These are phyloP conservation scores for Syzygium grande DNA, from an alignment of 345 rosid species.

Conservation along the genomic window DNA sequence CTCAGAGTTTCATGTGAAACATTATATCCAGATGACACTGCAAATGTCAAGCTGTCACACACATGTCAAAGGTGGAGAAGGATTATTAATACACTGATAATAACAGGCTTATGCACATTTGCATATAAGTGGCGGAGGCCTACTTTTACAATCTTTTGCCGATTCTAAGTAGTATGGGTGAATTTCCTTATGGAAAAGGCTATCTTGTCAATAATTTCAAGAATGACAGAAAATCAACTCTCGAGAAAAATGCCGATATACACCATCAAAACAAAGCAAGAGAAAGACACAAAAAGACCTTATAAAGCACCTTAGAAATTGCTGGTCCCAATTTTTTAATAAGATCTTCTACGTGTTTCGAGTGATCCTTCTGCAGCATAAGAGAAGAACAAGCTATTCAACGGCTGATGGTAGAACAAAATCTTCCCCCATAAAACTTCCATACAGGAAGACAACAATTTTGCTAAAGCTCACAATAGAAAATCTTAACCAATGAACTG, in stretches of 20 bases:
- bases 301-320: constrained; percentile 42
- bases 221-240: neutral
- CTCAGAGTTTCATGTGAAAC: neutral
- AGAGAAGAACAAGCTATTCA: neutral
- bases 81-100: neutral
- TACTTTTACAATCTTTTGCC: neutral
- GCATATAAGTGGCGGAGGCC: neutral
- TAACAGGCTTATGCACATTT: neutral
- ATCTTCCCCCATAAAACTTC: neutral
- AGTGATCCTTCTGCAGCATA: constrained; percentile 35
- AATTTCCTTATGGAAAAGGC: neutral
- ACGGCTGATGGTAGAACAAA: neutral
- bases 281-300: neutral
- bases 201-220: neutral
- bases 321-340: constrained; percentile 36
- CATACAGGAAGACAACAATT: neutral
- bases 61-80: neutral
- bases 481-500: neutral
- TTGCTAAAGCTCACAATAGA: neutral
- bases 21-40: neutral
- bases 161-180: neutral
- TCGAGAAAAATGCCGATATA: neutral
- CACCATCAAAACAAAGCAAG: neutral
- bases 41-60: neutral
- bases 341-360: constrained; percentile 35